Conservation (phyloP, 2,329 filamentous ascomycete genomes). For the Phoma herbarum region DNA sequence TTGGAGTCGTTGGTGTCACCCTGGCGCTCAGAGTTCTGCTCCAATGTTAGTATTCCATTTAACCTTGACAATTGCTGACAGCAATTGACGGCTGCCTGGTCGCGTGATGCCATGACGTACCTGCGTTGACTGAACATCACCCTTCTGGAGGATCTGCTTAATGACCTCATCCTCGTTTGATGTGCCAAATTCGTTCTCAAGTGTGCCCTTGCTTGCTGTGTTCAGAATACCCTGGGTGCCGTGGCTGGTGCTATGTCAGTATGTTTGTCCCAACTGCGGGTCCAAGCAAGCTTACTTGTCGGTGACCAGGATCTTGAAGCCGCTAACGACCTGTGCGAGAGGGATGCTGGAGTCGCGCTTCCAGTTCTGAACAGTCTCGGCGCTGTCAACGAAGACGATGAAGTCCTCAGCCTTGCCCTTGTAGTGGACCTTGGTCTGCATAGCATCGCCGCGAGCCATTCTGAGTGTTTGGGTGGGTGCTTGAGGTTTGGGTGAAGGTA, state of each 20-base stretch:
- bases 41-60: constrained; percentile 15
- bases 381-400: constrained; percentile 70
- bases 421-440: constrained; percentile 82
- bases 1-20: constrained; percentile 55
- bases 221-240: constrained; percentile 84
- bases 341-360: constrained; percentile 79
- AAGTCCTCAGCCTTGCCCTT: constrained; percentile 77
- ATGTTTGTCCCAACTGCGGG: not conserved
- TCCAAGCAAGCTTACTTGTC: constrained; percentile 73
- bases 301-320: constrained; percentile 89
- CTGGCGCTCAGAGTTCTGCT: constrained; percentile 52
- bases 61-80: not conserved
- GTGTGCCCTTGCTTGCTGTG: constrained; percentile 73
- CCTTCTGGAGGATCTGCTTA: constrained; percentile 80
- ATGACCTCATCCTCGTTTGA: constrained; percentile 81
- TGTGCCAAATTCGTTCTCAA: constrained; percentile 90
- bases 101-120: constrained; percentile 12
- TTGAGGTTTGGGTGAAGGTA: not conserved
- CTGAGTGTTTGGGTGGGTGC: constrained; percentile 14
- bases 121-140: constrained; percentile 53
- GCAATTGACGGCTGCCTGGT: not conserved
- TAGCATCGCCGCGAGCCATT: constrained; percentile 60
- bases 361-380: constrained; percentile 79
- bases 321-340: constrained; percentile 82
- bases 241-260: constrained; percentile 66